Evolutionary conservation across 2,329 filamentous ascomycete genomes (phyloP), one percentile per base, ranked within the genome.

Genomic region (Alternaria solani): DNA sequence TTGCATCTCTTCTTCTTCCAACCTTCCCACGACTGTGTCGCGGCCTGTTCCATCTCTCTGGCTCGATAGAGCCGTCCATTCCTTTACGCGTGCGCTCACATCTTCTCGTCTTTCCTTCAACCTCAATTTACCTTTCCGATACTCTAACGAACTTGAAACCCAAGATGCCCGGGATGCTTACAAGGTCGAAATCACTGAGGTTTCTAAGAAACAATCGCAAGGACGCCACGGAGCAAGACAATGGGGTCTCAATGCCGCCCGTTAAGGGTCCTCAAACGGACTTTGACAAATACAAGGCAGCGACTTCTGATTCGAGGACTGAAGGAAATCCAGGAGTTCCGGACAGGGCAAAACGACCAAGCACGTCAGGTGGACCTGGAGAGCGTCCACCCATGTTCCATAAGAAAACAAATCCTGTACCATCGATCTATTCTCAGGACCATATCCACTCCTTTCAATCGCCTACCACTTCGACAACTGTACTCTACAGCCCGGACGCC

Each of bases 1-100:
- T 47, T 63, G 55, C 53, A 67, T 56, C 65, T 64, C 63, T 70
- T 58, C 55, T 60, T 62, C 55, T 63, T 60, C 61, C 64, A 66
- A 62, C 66, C 60, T 58, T 34, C 55, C 63, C 49, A 57, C 67
- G 51, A 48, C 58, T 49, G 61, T 57, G 59, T 67, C 65, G 56
- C 59, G 63, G 66, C 61, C 59, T 66, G 59, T 63, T 57, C 63
- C n/a, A 32, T 41, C 53, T 48, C 30, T 61, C 70, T 77, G 74
- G 76, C 72, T 78, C 76, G 73, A 64, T 63, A 63, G 72, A 75
- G 77, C 78, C 70, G 77, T 79, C 78, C 78, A 73, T 70, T 80
- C 78, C 73, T 79, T 80, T 68, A 53, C 60, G 38, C 30, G 39
- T 30, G 59, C 53, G 56, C 36, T 49, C 55, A 63, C 57, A 53